Evolutionary conservation across 495 filamentous ascomycete species (phyloP).

Genomic region (Aspergillus sparsus): DNA sequence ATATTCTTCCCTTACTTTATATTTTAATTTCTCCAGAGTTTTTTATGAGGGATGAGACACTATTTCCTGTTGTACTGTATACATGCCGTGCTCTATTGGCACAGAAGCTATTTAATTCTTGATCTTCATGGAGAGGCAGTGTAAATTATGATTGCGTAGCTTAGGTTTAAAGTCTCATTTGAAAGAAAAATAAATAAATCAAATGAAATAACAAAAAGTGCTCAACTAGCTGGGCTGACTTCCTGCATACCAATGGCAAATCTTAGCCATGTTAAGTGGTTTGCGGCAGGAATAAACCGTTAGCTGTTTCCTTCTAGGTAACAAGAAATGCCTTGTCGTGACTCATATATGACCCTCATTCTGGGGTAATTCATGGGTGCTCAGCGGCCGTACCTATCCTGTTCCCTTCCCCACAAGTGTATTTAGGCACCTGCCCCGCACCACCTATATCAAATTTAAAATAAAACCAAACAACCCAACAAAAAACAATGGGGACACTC

Average conservation of each 20-base stretch:
- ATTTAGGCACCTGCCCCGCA: too few species aligned
- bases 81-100: background rate
- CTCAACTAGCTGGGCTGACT: too few species aligned
- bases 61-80: constrained; percentile 14
- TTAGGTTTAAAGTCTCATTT: too few species aligned
- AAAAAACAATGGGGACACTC: background rate
- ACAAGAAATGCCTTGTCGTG: background rate
- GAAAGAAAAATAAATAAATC: background rate
- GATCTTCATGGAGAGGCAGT: background rate
- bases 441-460: background rate
- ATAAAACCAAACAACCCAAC: background rate
- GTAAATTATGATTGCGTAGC: too few species aligned
- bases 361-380: too few species aligned
- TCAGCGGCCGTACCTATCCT: too few species aligned
- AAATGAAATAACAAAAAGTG: too few species aligned
- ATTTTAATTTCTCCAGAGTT: constrained; percentile 10
- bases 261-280: too few species aligned
- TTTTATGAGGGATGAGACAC: constrained; percentile 18
- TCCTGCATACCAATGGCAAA: too few species aligned
- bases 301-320: too few species aligned
- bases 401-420: too few species aligned
- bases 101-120: background rate
- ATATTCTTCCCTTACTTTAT: constrained; percentile 14
- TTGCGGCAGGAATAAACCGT: too few species aligned
- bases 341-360: background rate